Percentiles rank a stretch among this genome's conserved stretches.
These are phyloP conservation scores for Hyphodiscus sp. DNA, from an alignment of 2,329 filamentous ascomycete species.

Conservation along the genomic window DNA sequence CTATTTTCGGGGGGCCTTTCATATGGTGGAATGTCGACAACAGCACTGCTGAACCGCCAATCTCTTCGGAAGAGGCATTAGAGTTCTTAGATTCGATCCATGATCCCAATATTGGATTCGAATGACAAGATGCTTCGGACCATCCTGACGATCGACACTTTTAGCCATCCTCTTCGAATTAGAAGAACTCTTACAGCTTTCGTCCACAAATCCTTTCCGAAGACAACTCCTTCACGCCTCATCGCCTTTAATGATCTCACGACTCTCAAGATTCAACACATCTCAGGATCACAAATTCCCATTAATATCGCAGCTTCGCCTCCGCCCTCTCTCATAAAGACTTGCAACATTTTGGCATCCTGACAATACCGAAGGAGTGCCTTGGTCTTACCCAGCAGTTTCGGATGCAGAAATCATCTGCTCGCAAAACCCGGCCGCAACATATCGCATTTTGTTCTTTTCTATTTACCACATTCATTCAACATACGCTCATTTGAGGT, in stretches of 20 bases:
- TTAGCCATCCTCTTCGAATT: background rate
- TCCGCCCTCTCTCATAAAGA: background rate
- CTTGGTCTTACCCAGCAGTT: too few relatives aligned
- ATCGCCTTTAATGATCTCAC: background rate
- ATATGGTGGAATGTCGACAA: slow-evolving; percentile 31
- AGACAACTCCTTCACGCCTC: background rate
- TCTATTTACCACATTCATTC: background rate
- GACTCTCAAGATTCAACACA: background rate
- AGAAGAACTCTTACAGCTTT: background rate
- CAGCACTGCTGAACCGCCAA: slow-evolving; percentile 8
- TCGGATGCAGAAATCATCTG: too few relatives aligned
- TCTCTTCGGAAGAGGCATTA: slow-evolving; percentile 17
- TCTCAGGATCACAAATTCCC: background rate
- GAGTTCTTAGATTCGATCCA: slow-evolving; percentile 14
- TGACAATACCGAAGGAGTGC: too few relatives aligned
- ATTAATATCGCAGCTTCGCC: too few relatives aligned
- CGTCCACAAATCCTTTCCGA: background rate
- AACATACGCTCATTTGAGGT: background rate
- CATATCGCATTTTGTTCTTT: background rate
- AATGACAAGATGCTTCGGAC: background rate
- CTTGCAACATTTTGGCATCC: background rate
- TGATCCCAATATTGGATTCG: background rate
- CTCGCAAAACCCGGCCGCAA: background rate
- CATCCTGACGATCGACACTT: background rate
- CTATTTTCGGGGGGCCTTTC: slow-evolving; percentile 28